Evolutionary conservation across 108 stramenopile genomes (phyloP).

Genomic region (Nitzschia inconspicua): DNA sequence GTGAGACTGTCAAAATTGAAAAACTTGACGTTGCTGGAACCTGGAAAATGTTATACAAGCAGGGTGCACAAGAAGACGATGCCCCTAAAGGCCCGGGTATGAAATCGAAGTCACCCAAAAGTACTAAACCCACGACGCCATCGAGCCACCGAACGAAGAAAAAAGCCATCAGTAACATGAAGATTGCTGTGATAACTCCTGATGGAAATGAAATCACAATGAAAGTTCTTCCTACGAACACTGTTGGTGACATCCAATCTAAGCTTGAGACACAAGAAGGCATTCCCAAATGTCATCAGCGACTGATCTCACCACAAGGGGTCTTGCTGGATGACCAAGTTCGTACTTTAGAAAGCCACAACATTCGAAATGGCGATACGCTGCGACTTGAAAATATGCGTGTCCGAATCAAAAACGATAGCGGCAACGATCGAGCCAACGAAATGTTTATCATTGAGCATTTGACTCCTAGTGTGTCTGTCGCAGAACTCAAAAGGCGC

Average conservation of each 20-base stretch:
- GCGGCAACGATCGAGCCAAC: no score
- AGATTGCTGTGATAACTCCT: not conserved
- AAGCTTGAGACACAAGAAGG: slow-evolving; percentile 5
- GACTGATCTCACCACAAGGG: slow-evolving; percentile 46
- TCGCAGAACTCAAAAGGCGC: not conserved
- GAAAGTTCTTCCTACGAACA: slow-evolving; percentile 3
- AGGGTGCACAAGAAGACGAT: slow-evolving; percentile 3
- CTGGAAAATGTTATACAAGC: slow-evolving; percentile 16
- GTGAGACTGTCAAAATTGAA: not conserved
- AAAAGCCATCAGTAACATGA: not conserved
- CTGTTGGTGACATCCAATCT: slow-evolving; percentile 7
- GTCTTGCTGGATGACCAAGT: not conserved
- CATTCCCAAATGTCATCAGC: slow-evolving; percentile 36
- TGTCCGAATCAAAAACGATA: not conserved
- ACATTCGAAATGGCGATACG: not conserved
- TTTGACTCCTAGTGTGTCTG: not conserved
- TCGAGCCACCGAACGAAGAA: not conserved
- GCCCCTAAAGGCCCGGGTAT: slow-evolving; percentile 5
- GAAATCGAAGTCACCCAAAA: not conserved
- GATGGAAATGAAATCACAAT: not conserved
- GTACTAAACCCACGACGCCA: not conserved
- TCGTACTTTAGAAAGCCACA: not conserved
- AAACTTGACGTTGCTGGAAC: slow-evolving; percentile 17
- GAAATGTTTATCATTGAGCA: no score
- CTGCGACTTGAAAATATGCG: not conserved